Base-by-base conservation (phyloP, 257 asterid genomes). In the Penstemon barbatus region DNA sequence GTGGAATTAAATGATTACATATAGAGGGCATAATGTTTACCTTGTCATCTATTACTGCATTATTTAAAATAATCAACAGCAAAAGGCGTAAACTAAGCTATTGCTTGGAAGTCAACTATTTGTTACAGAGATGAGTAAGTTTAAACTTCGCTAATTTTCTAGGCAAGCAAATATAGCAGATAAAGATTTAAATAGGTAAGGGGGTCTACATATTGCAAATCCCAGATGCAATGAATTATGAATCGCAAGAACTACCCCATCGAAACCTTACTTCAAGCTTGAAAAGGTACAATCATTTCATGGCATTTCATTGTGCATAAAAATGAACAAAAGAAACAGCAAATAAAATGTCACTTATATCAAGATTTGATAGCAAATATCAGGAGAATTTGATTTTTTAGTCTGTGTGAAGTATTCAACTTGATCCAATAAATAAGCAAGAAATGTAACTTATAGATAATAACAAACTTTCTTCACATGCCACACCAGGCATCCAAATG, bases 401-500 rank as follows among this genome's bases (percentile, higher is more conserved):
- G 33, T 25, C 33, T 25, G 33, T 25, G 33, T 25, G 33, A 25
- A 25, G 33, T 25, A 25, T 25, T 25, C 33, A 2, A 25, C 33
- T 25, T 25, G 33, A 25, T 25, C 33, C 33, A 25, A 60, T 12
- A 62, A 64, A 3, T 56, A 52, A 57, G 59, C 51, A 54, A 51
- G 44, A 63, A 41, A 3, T 57, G n/a, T n/a, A 46, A 53, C 57
- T 57, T 51, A 25, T 25, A 25, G 33, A 25, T 25, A 1, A 25
- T 25, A 25, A 25, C 33, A 25, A 25, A 25, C 33, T 13, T 33
- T 51, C 45, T 46, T 38, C 54, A 66, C n/a, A 71, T 33, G 37
- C 40, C 13, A 45, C 46, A 52, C 62, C 64, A 53, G 6, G 58
- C 69, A 67, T 38, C 9, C 61, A 57, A 41, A 49, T 54, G 45